phyloP scores from a whole-genome alignment of 495 filamentous ascomycete species.

The Trichoderma erinaceum region DNA sequence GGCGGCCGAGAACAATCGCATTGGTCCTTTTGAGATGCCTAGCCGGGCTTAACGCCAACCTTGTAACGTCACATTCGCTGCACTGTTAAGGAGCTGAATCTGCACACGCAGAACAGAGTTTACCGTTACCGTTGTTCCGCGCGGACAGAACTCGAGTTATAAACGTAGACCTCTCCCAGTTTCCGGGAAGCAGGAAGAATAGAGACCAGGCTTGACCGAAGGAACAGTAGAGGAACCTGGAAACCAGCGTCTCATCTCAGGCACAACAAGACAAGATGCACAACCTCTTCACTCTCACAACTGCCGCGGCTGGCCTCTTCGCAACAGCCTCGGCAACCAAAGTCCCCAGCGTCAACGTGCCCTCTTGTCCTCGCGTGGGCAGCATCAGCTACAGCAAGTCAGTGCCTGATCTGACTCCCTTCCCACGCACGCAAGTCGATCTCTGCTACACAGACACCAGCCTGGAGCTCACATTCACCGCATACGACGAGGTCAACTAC shows the following conservation, averaged over 20 bases:
- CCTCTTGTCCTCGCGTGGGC: constrained; percentile 26
- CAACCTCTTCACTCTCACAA: neutral
- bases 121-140: neutral
- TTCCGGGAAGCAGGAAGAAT: neutral
- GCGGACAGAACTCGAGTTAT: neutral
- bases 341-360: constrained; percentile 17
- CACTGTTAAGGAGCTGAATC: neutral
- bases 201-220: neutral
- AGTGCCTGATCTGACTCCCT: constrained; percentile 23
- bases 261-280: neutral
- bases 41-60: neutral
- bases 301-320: neutral
- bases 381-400: constrained; percentile 27
- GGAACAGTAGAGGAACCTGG: neutral
- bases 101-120: neutral
- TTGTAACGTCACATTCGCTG: constrained; percentile 11
- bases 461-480: constrained; percentile 28
- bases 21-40: constrained; percentile 10
- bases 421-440: constrained; percentile 29
- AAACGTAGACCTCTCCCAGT: neutral
- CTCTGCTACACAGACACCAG: constrained; percentile 29
- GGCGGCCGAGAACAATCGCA: constrained; percentile 1
- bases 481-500: constrained; percentile 28
- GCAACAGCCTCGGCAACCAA: neutral
- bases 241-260: neutral